Percentiles rank a stretch among this genome's conserved stretches.
phyloP scores from a whole-genome alignment of 768 basidiomycete genomes.

The Lenzites betulinus region DNA sequence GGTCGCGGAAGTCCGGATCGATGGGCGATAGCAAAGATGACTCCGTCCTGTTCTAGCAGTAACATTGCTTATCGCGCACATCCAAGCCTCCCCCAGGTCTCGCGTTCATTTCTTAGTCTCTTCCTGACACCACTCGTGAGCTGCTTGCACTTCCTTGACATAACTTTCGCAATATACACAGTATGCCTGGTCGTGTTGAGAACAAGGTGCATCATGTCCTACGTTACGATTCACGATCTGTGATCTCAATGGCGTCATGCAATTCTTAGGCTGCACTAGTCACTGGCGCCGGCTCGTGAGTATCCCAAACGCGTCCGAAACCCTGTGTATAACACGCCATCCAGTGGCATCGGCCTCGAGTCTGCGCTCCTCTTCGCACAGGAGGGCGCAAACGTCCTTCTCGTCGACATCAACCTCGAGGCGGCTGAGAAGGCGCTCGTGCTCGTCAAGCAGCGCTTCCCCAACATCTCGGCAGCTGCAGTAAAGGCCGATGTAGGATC shows the following conservation, averaged over 20 bases:
- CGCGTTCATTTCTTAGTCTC: background rate
- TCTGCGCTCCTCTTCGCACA: slow-evolving; percentile 92
- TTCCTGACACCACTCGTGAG: background rate
- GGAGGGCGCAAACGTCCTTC: slow-evolving; percentile 90
- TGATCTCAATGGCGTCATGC: background rate
- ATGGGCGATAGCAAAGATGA: background rate
- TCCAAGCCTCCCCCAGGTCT: background rate
- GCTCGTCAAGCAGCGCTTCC: slow-evolving; percentile 64
- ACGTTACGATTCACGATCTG: background rate
- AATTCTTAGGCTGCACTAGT: slow-evolving; percentile 38
- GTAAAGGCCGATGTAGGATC: slow-evolving; percentile 86
- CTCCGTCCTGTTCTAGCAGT: background rate
- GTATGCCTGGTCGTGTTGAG: slow-evolving; percentile 38
- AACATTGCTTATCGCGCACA: background rate
- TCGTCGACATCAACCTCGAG: slow-evolving; percentile 83
- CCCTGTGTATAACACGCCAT: slow-evolving; percentile 35
- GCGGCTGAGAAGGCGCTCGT: slow-evolving; percentile 70
- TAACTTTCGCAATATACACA: background rate
- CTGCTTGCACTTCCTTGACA: background rate
- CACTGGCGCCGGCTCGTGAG: slow-evolving; percentile 56
- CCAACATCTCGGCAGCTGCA: slow-evolving; percentile 68
- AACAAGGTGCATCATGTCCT: slow-evolving; percentile 31
- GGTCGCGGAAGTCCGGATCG: background rate
- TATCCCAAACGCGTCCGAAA: background rate
- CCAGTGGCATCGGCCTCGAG: slow-evolving; percentile 94